Base-by-base conservation (phyloP, 495 filamentous ascomycete genomes). In the Penicillium ochrochloron region DNA sequence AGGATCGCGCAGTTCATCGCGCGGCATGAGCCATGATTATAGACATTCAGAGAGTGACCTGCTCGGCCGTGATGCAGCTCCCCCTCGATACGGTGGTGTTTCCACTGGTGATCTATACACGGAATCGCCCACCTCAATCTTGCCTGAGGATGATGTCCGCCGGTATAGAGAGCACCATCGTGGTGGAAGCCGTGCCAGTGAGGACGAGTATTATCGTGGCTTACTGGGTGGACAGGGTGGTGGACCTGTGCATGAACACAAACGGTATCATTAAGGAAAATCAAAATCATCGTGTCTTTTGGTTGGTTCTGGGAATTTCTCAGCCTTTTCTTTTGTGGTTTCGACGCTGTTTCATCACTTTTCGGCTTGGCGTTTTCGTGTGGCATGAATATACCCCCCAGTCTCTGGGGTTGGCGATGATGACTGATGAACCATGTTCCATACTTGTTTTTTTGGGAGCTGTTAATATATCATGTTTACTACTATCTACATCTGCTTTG, bases 21-120 rank as follows among this genome's bases (percentile, higher is more conserved):
- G 75, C 8, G 66, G 75, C 9, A 62, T 75, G 17, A 66, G 69
- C 15, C 57, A 63, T 34, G 73, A 76, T 6, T 81, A 82, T 56
- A 66, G 78, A 54, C 80, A 78, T 46, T 80, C 78, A 0, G 80
- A 81, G 44, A 70, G 73, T 52, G 80, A 82, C 50, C 63, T 81
- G n/a, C 64, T 72, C 3, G 59, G 65, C 42, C 67, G 68, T 8
- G 75, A 75, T 19, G 55, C 53, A 41, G 60, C 57, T 7, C 60
- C 69, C 12, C 60, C 69, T 44, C 44, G 73, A 25, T 73, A 73
- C 19, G 59, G 61, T 5, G 66, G 65, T 14, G 19, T 67, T 1
- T 77, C 74, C 12, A 61, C 69, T 12, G 71, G 65, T 1, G 73
- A 80, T 42, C 60, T 76, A 29, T 77, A 79, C 54, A 62, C 66